These are phyloP conservation scores for Boletus subparvulus DNA, from an alignment of 768 basidiomycete genomes.

Conservation along the genomic window DNA sequence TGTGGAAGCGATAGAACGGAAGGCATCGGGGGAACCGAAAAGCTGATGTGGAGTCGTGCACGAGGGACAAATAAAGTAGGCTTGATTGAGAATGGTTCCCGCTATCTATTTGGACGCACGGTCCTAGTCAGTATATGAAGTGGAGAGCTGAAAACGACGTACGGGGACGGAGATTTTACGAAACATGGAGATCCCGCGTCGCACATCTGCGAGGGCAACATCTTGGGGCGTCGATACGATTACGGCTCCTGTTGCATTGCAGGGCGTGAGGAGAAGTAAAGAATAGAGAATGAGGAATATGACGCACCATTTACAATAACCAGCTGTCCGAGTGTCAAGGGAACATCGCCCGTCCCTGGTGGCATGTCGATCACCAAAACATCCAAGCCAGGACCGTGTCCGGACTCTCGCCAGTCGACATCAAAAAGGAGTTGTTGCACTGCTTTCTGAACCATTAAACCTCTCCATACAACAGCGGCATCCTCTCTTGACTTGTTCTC, in stretches of 20 bases:
- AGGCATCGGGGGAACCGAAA: constrained; percentile 68
- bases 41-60: constrained; percentile 64
- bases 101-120: constrained; percentile 55
- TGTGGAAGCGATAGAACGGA: constrained; percentile 55
- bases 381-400: constrained; percentile 56
- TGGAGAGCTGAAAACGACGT: constrained; percentile 24
- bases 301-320: constrained; percentile 76
- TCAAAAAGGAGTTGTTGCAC: constrained; percentile 96
- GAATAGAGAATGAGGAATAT: not conserved
- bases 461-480: constrained; percentile 90
- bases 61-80: constrained; percentile 75
- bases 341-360: constrained; percentile 96
- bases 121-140: not conserved
- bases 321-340: constrained; percentile 86
- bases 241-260: constrained; percentile 65
- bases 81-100: constrained; percentile 86
- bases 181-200: constrained; percentile 92
- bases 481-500: constrained; percentile 57
- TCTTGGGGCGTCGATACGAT: constrained; percentile 97
- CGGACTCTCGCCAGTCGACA: constrained; percentile 74
- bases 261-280: not conserved
- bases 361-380: constrained; percentile 94
- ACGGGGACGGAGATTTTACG: constrained; percentile 87
- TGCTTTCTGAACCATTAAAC: constrained; percentile 97
- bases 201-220: constrained; percentile 86